Conservation (phyloP, 1,139 yeast genomes). For the Pichiaceae sp. region DNA sequence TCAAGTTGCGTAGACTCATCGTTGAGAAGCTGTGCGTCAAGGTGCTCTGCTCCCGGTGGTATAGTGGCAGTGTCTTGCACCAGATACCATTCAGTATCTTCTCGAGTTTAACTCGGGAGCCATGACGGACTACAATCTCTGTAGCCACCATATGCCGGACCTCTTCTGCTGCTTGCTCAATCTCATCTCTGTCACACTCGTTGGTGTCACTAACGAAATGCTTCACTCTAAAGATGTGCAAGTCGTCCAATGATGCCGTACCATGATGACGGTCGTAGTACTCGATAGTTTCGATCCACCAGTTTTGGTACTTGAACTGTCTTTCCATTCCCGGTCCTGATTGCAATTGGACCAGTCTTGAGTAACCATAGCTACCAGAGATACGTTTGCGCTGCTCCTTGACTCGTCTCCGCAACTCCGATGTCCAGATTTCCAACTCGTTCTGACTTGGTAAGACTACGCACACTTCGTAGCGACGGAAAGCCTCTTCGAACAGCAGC, state of each 20-base stretch:
- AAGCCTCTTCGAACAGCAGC: conserved; percentile 35
- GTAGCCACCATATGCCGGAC: neutral
- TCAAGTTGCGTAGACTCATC: neutral
- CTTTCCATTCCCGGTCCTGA: neutral
- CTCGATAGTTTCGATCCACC: neutral
- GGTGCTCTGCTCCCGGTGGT: neutral
- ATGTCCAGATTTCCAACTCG: conserved; percentile 37
- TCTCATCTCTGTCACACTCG: neutral
- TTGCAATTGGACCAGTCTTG: neutral
- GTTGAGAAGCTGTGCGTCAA: neutral
- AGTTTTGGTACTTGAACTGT: neutral
- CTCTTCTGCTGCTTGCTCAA: neutral
- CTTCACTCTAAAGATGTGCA: conserved; percentile 1
- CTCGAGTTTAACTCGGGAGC: neutral
- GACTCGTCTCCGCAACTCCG: conserved; percentile 12
- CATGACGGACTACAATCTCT: neutral
- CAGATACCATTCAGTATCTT: conserved; percentile 1
- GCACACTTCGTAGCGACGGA: conserved; percentile 36
- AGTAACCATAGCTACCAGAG: neutral
- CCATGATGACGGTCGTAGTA: neutral
- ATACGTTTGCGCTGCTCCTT: conserved; percentile 1
- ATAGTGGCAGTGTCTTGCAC: conserved; percentile 1
- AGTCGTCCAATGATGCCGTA: neutral
- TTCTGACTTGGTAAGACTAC: conserved; percentile 27
- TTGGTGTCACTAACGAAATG: conserved; percentile 2